Evolutionary conservation across 805 yeast species (phyloP).

Genomic region (Wickerhamomyces canadensis): DNA sequence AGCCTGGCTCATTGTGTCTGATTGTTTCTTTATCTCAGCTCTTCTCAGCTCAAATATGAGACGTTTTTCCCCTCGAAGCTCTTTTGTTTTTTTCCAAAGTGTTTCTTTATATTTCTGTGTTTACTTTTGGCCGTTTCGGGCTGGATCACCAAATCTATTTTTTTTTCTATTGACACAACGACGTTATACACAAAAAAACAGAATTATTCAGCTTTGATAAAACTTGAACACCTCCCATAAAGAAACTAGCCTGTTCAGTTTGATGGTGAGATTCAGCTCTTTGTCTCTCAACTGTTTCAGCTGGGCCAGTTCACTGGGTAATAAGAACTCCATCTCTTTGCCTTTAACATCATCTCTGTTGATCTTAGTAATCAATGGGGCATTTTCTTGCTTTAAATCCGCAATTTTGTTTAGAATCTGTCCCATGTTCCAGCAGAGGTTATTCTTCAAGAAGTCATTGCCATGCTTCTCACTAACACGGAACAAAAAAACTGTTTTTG

Average conservation of each 20-base stretch:
- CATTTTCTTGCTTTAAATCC: constrained; percentile 50
- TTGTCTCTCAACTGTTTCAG: constrained; percentile 53
- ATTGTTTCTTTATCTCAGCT: too few species aligned
- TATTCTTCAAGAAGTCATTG: constrained; percentile 40
- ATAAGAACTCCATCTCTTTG: constrained; percentile 64
- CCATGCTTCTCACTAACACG: constrained; percentile 56
- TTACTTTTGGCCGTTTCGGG: constrained; percentile 7
- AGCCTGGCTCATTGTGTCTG: too few species aligned
- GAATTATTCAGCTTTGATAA: constrained; percentile 3
- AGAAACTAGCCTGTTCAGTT: constrained; percentile 49
- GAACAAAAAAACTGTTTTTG: constrained; percentile 80
- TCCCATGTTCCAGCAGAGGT: constrained; percentile 40
- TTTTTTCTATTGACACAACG: background rate
- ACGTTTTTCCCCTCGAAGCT: too few species aligned
- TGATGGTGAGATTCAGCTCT: constrained; percentile 50
- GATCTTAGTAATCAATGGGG: constrained; percentile 68
- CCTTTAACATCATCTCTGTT: constrained; percentile 89
- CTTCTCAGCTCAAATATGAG: too few species aligned
- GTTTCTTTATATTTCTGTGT: constrained; percentile 1
- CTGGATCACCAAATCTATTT: background rate
- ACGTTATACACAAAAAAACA: background rate
- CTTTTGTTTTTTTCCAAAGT: too few species aligned
- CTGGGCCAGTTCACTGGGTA: constrained; percentile 72
- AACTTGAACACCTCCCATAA: constrained; percentile 52
- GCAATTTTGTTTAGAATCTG: constrained; percentile 49